phyloP scores from a whole-genome alignment of 2,329 filamentous ascomycete genomes.

The Ophiostoma piceae region DNA sequence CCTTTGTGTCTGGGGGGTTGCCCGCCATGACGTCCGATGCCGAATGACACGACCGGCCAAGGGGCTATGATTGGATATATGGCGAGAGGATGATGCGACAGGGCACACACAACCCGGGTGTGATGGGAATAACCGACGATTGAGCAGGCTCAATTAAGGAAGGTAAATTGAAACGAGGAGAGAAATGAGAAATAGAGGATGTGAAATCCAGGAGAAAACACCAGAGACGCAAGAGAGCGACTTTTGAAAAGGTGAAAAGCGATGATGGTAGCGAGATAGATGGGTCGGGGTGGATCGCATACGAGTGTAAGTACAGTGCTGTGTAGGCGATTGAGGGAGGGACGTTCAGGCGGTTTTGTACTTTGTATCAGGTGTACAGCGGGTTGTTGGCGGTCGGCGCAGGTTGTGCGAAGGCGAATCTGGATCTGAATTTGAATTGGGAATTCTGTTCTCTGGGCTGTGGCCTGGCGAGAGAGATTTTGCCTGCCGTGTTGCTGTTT shows the following conservation, averaged over 20 bases:
- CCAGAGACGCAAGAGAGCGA: conserved; percentile 1
- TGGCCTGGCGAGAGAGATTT: background rate
- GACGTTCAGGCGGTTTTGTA: background rate
- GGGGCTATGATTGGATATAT: conserved; percentile 1
- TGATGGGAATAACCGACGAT: background rate
- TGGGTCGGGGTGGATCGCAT: conserved; percentile 8
- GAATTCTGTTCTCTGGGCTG: background rate
- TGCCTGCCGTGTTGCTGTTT: background rate
- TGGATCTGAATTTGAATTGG: background rate
- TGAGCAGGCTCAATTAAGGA: background rate
- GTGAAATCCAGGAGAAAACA: background rate
- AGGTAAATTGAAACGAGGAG: background rate
- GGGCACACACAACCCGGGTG: background rate
- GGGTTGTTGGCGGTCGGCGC: background rate
- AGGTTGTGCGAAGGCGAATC: background rate
- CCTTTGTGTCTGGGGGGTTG: conserved; percentile 32
- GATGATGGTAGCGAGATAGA: background rate
- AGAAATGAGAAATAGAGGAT: background rate
- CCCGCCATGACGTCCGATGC: conserved; percentile 31
- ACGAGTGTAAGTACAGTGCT: conserved; percentile 12
- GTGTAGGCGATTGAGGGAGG: background rate
- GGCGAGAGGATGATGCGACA: conserved; percentile 9
- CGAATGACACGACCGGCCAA: conserved; percentile 7
- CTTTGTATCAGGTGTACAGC: background rate
- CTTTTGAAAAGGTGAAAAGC: background rate